Percentiles rank a stretch among this genome's conserved stretches.
phyloP scores from a whole-genome alignment of 2,329 filamentous ascomycete genomes.

The Diaporthe caulivora region DNA sequence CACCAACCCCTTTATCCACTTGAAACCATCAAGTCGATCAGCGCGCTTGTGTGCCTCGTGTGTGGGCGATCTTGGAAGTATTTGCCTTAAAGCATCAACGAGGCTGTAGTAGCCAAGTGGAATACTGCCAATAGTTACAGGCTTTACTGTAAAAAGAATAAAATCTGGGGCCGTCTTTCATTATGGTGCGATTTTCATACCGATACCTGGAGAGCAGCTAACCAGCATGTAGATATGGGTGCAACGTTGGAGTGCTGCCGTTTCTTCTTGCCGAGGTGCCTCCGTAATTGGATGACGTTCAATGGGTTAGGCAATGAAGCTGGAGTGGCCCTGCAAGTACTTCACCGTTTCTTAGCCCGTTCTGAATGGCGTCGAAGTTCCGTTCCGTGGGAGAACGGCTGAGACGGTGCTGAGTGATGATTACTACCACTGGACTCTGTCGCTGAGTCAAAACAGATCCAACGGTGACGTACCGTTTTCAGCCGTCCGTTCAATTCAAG shows the following conservation, averaged over 20 bases:
- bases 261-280: not conserved
- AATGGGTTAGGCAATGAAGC: not conserved
- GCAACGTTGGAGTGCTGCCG: no score
- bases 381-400: not conserved
- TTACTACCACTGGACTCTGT: not conserved
- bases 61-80: no score
- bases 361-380: not conserved
- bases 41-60: no score
- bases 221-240: no score
- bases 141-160: no score
- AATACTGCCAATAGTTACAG: no score
- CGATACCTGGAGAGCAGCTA: no score
- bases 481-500: not conserved
- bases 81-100: no score
- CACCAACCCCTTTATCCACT: not conserved
- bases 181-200: not conserved
- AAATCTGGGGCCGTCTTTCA: not conserved
- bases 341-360: not conserved
- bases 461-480: not conserved
- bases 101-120: no score
- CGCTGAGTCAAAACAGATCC: not conserved
- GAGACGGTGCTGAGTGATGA: slow-evolving; percentile 27
- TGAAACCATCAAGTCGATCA: not conserved
- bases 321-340: not conserved
- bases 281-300: not conserved